Conservation (phyloP, 495 filamentous ascomycete species). For the Clohesyomyces aquaticus region DNA sequence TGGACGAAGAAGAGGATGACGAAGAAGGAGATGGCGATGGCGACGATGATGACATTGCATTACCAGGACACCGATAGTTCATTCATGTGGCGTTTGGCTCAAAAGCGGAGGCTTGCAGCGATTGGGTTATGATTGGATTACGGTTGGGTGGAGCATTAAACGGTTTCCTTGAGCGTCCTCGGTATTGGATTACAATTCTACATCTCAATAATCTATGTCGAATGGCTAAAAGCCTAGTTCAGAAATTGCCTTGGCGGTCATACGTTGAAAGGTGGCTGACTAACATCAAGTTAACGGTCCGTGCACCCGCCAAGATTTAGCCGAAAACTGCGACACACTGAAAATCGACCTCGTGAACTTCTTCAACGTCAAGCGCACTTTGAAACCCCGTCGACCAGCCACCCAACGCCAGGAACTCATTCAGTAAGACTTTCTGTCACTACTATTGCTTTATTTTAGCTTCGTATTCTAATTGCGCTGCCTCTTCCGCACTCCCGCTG, state of each 20-base stretch:
- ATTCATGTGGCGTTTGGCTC: background rate
- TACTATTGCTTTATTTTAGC: background rate
- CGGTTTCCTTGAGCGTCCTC: too few relatives aligned
- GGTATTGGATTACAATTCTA: too few relatives aligned
- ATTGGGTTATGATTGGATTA: background rate
- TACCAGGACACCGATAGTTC: slow-evolving; percentile 37
- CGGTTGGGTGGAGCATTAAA: too few relatives aligned
- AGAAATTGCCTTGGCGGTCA: too few relatives aligned
- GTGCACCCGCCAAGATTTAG: slow-evolving; percentile 11
- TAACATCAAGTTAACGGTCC: too few relatives aligned
- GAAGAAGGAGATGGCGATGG: slow-evolving; percentile 41
- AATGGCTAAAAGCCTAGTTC: too few relatives aligned
- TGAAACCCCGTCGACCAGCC: background rate
- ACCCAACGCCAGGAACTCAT: slow-evolving; percentile 9
- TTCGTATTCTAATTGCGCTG: background rate
- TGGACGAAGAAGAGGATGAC: slow-evolving; percentile 40
- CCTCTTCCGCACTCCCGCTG: slow-evolving; percentile 3
- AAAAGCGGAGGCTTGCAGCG: background rate
- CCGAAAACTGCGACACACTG: slow-evolving; percentile 18
- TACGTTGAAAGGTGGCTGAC: too few relatives aligned
- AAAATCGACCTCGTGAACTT: slow-evolving; percentile 21
- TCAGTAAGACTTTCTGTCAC: slow-evolving; percentile 18
- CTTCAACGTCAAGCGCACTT: slow-evolving; percentile 11
- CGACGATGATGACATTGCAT: slow-evolving; percentile 39
- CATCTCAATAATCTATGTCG: too few relatives aligned